Percentiles rank a stretch among this genome's conserved stretches.
phyloP scores from a whole-genome alignment of 208 protist species.

The Sergeia podlipaevii region DNA sequence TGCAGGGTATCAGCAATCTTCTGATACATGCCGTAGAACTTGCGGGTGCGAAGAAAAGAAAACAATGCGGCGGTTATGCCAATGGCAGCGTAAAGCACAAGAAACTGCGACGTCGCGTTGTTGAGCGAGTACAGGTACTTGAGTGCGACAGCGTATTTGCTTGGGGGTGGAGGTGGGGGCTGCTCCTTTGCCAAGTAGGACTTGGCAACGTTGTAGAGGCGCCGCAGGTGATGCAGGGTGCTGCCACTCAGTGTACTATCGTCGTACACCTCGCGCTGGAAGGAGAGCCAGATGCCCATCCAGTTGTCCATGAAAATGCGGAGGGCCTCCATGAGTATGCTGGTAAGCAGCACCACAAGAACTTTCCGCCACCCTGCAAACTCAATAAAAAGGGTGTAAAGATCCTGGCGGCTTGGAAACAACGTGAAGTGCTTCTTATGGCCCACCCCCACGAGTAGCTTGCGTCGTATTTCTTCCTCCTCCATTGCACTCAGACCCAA shows the following conservation, averaged over 20 bases:
- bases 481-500: too few species aligned
- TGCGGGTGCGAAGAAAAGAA: conserved; percentile 47
- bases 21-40: conserved; percentile 59
- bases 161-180: conserved; percentile 14
- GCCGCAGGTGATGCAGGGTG: conserved; percentile 21
- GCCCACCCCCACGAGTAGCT: too few species aligned
- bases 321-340: conserved; percentile 42
- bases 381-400: conserved; percentile 41
- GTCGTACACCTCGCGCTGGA: conserved; percentile 34
- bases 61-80: conserved; percentile 39
- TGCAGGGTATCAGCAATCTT: conserved; percentile 52
- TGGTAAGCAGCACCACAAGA: conserved; percentile 28
- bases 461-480: too few species aligned
- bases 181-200: conserved; percentile 12
- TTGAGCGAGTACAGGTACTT: conserved; percentile 19
- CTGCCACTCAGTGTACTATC: conserved; percentile 17
- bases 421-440: too few species aligned
- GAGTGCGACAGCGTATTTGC: background rate
- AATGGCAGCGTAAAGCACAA: conserved; percentile 55
- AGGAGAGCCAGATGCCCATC: conserved; percentile 68
- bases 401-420: conserved; percentile 24
- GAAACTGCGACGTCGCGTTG: conserved; percentile 39
- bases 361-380: conserved; percentile 29
- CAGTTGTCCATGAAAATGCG: conserved; percentile 71
- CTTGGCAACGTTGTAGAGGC: conserved; percentile 6